phyloP scores from a whole-genome alignment of 306 rosid genomes.

The Clitoria ternatea region DNA sequence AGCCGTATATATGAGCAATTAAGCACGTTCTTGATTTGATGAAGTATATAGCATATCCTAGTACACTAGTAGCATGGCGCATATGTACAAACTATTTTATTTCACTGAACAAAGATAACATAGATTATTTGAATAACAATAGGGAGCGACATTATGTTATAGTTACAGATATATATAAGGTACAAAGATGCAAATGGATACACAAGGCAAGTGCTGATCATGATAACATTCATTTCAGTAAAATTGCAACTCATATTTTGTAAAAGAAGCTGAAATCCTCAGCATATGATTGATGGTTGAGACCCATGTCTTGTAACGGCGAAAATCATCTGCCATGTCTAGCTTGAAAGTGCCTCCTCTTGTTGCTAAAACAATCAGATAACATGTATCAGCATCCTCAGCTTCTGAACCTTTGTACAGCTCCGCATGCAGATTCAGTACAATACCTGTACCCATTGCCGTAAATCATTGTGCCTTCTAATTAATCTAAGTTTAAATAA shows the following conservation, averaged over 20 bases:
- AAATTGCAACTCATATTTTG: constrained; percentile 45
- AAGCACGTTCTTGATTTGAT: background rate
- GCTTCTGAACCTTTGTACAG: constrained; percentile 63
- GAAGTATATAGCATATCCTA: background rate
- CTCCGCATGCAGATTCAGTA: constrained; percentile 66
- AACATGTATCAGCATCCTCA: constrained; percentile 59
- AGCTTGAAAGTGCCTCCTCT: constrained; percentile 77
- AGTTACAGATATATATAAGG: constrained; percentile 16
- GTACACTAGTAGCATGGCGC: background rate
- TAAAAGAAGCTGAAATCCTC: constrained; percentile 57
- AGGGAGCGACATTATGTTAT: constrained; percentile 2
- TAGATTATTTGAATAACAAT: background rate
- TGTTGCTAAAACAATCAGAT: constrained; percentile 66
- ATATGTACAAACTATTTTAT: background rate
- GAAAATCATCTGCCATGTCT: constrained; percentile 74
- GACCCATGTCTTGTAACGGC: constrained; percentile 72
- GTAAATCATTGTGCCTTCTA: background rate
- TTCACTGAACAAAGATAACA: background rate
- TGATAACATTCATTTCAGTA: constrained; percentile 21
- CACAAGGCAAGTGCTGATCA: background rate
- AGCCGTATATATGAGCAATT: background rate
- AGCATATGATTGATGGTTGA: constrained; percentile 74
- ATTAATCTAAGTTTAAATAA: background rate
- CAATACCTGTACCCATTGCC: constrained; percentile 31
- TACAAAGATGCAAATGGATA: constrained; percentile 13